Base-by-base conservation (phyloP, 2,329 filamentous ascomycete species). In the Hortaea werneckii region DNA sequence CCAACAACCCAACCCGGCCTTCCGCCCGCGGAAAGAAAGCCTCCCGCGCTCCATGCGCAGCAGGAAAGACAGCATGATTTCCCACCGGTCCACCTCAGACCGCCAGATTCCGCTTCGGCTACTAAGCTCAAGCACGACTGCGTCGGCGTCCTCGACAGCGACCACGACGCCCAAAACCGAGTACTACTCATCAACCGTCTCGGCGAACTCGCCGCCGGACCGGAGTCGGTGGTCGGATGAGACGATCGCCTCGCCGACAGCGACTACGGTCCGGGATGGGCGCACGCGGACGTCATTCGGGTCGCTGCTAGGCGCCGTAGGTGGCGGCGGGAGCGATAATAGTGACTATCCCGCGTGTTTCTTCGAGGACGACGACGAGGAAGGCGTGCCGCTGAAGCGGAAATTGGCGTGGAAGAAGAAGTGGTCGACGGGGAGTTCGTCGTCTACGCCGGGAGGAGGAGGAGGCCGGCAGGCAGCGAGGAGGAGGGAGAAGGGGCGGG, bases 291-390 rank as follows among this genome's bases (percentile, higher is more conserved):
- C 51, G 4, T 56, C 53, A 28, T 60, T 60, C 29, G 54, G 54
- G 2, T 54, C 49, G 5, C 40, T 60, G 37, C 42, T 59, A 29
- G 4, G 28, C 29, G 20, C 20, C 20, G 20, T n/a, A 13, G 41
- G 38, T 8, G 13, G 38, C 12, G 13, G 13, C 1, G 49, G 40
- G 37, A 55, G 44, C 40, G 54, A 44, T 28, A 45, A 41, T 29
- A 44, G 38, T 11, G 50, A 54, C 29, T 58, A 61, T 45, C 56
- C 58, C 8, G 57, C 51, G 12, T 62, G 58, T 34, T 62, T 62
- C 42, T 62, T 62, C 40, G 59, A 60, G 27, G 51, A 57, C 28
- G 32, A 35, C n/a, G 32, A 35, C 32, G 32, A 54, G 7, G 54
- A 56, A 39, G 45, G 47, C 4, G 45, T 45, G 43, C 54, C 55